Evolutionary conservation across 805 yeast genomes (phyloP).

Genomic region (Candida ficus): DNA sequence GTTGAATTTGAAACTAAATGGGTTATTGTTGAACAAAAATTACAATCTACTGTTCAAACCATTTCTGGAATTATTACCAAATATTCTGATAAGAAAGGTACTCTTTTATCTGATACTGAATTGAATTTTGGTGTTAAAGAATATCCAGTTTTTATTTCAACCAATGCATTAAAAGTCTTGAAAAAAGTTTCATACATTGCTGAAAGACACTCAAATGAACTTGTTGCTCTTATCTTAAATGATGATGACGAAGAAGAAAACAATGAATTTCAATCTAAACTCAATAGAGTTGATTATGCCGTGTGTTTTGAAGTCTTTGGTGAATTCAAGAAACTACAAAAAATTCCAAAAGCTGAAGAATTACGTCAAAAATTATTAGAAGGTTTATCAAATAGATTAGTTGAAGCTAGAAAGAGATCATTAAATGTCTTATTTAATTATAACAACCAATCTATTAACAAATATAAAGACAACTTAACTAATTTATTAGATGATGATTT

Average conservation of each 20-base stretch:
- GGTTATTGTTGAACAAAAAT: constrained; percentile 19
- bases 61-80: constrained; percentile 6
- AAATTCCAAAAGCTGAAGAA: constrained; percentile 45
- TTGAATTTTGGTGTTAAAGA: constrained; percentile 3
- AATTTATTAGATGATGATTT: constrained; percentile 77
- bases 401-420: constrained; percentile 67
- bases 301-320: constrained; percentile 57
- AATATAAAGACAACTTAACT: constrained; percentile 66
- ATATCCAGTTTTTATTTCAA: constrained; percentile 30
- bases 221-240: constrained; percentile 55
- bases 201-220: constrained; percentile 51
- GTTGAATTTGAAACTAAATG: constrained; percentile 11
- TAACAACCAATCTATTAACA: constrained; percentile 51
- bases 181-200: constrained; percentile 58
- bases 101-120: constrained; percentile 14
- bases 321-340: constrained; percentile 57
- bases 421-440: constrained; percentile 63
- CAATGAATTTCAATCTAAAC: constrained; percentile 22
- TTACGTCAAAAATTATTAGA: constrained; percentile 49
- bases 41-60: constrained; percentile 10
- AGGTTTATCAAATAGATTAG: constrained; percentile 55
- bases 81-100: constrained; percentile 9
- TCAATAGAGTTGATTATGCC: constrained; percentile 51
- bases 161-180: constrained; percentile 54
- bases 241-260: constrained; percentile 18